Base-by-base conservation (phyloP, 1,139 yeast genomes). In the Lodderomyces beijingensis region DNA sequence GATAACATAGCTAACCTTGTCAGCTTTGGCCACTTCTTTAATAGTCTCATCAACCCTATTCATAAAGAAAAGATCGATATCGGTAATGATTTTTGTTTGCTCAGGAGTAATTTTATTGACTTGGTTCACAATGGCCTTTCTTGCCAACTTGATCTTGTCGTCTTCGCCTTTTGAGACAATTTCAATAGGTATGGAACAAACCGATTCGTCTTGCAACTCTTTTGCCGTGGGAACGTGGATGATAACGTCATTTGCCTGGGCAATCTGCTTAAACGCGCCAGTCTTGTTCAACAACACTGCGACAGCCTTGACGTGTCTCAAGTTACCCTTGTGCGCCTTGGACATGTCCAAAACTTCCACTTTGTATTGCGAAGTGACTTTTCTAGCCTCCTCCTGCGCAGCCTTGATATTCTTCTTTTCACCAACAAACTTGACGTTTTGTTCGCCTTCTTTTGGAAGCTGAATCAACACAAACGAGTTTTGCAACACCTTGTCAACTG, bases 251-350 rank as follows among this genome's bases (percentile, higher is more conserved):
- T 71, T 53, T 24, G 65, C 62, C 4, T 54, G 44, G 10, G 77
- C 64, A 40, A 80, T 62, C 27, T 62, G 52, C 31, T 70, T 65
- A 44, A 75, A 70, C 19, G 59, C 51, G 11, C 71, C 72, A 40
- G 75, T 65, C 38, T 74, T 63, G 34, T 60, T 56, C 50, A 89
- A 81, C 55, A 70, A 84, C 12, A 79, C 65, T 29, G 89, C 81
- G 37, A 89, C 68, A 24, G 79, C 74, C 47, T 76, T 76, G 21
- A 93, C 95, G 50, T 89, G 96, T 19, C 64, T 55, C 38, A 78
- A 57, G 50, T 84, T 79, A 48, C 85, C 86, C 49, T 86, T 85
- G 56, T 89, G 96, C 25, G 96, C 95, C 55, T 76, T 80, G 16
- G 93, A 78, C 62, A 89, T 79, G 47, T 86, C 94, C 51, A 89